Evolutionary conservation across 73 alveolate genomes (phyloP), one percentile per base, ranked within the genome.

Genomic region (Paraurostyla sp.): DNA sequence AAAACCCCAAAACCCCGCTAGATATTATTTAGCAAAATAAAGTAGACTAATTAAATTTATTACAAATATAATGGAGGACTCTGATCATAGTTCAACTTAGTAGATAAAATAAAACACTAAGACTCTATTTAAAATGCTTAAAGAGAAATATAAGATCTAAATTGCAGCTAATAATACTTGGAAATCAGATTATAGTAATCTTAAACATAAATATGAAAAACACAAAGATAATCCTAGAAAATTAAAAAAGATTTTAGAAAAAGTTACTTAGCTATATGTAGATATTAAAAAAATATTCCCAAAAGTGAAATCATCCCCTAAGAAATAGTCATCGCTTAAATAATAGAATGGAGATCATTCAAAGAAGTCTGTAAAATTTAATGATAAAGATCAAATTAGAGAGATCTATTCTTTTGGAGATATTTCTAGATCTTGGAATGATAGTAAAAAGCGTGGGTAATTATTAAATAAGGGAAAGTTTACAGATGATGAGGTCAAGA

Each of bases 381-480:
- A 54, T 54, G 71, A 56, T 2, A 40, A 57, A 23, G 83, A 33
- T 6, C 20, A 57, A 48, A 58, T 40, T 68, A 32, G 48, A 6
- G 62, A 51, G 38, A 81, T 30, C 0, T 49, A 81, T 0, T 3
- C 54, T 27, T 29, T 38, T 4, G 18, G 32, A 32, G 76, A 65
- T 29, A 42, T n/a, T n/a, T n/a, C 63, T 38, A 49, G 89, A 40
- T 51, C 91, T 16, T 82, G 91, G 91, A 57, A 82, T 82, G 91
- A 82, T 82, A 25, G 15, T 51, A 82, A 82, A 51, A 62, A 62
- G 50, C 9, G 32, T n/a, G n/a, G n/a, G n/a, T n/a, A n/a, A 23
- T 22, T n/a, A 2, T 22, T 83, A 6, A 83, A 46, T 20, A 68
- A 63, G 76, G 92, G 92, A 0, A 71, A 65, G n/a, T 68, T 83